Percentiles rank a stretch among this genome's conserved stretches.
phyloP scores from a whole-genome alignment of 768 basidiomycete species.

The Glaciozyma martinii region DNA sequence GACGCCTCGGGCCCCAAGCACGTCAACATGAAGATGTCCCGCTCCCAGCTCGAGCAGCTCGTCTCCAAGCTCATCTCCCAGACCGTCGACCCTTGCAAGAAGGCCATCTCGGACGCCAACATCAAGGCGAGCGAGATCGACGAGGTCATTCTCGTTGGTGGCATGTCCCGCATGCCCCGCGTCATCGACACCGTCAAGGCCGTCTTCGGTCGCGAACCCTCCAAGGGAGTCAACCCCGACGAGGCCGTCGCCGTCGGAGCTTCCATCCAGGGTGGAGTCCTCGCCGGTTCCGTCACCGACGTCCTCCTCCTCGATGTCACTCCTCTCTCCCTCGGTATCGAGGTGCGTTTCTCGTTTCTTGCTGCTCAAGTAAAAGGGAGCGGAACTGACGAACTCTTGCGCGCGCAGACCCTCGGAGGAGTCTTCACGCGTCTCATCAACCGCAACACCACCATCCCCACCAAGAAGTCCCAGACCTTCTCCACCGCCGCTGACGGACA shows the following conservation, averaged over 20 bases:
- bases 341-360: slow-evolving; percentile 14
- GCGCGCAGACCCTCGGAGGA: slow-evolving; percentile 83
- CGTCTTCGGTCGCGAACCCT: slow-evolving; percentile 91
- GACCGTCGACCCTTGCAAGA: slow-evolving; percentile 92
- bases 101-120: slow-evolving; percentile 86
- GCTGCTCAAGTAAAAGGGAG: not conserved
- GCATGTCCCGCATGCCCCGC: slow-evolving; percentile 96
- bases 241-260: slow-evolving; percentile 99
- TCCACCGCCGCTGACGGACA: slow-evolving; percentile 98
- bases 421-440: slow-evolving; percentile 99
- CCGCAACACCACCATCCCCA: slow-evolving; percentile 98
- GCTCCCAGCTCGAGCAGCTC: slow-evolving; percentile 82
- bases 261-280: slow-evolving; percentile 93
- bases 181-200: slow-evolving; percentile 87
- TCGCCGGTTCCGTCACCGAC: slow-evolving; percentile 92
- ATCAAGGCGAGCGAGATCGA: slow-evolving; percentile 86
- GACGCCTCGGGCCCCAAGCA: slow-evolving; percentile 93
- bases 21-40: slow-evolving; percentile 81
- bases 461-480: slow-evolving; percentile 98
- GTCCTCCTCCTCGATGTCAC: slow-evolving; percentile 83
- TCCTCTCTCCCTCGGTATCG: slow-evolving; percentile 82
- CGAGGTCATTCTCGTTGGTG: slow-evolving; percentile 96
- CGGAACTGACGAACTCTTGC: slow-evolving; percentile 3
- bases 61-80: slow-evolving; percentile 73
- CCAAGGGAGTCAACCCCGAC: slow-evolving; percentile 98